Evolutionary conservation across 2,329 filamentous ascomycete genomes (phyloP).

Genomic region (Lizonia empirigonia): DNA sequence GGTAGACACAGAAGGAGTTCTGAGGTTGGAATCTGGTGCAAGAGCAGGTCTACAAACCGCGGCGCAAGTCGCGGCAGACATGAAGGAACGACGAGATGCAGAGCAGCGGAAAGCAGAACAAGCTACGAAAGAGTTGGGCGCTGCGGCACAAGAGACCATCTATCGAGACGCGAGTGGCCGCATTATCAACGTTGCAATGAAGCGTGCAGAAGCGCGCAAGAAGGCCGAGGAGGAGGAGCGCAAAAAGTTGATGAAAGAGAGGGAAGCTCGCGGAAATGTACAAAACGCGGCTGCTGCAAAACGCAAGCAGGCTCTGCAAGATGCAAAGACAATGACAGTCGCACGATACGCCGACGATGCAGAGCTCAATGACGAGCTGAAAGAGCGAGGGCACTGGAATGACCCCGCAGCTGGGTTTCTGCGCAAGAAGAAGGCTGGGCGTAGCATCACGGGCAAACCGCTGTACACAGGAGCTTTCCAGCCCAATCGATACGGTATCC

Average conservation of each 20-base stretch:
- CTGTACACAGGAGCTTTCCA: constrained; percentile 79
- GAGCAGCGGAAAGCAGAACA: constrained; percentile 59
- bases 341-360: constrained; percentile 83
- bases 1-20: constrained; percentile 43
- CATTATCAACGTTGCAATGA: constrained; percentile 92
- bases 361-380: constrained; percentile 83
- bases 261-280: constrained; percentile 81
- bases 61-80: constrained; percentile 65
- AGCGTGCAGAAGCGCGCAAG: constrained; percentile 81
- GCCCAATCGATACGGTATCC: constrained; percentile 92
- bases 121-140: constrained; percentile 44
- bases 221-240: constrained; percentile 73
- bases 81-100: constrained; percentile 68
- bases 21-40: constrained; percentile 86
- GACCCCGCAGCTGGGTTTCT: constrained; percentile 89
- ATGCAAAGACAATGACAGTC: constrained; percentile 81
- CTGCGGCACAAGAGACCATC: constrained; percentile 71
- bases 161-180: constrained; percentile 94
- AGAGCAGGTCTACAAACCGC: constrained; percentile 87
- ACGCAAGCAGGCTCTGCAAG: constrained; percentile 71
- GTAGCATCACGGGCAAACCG: constrained; percentile 62
- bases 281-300: constrained; percentile 72
- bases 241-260: constrained; percentile 68
- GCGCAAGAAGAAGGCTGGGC: constrained; percentile 56
- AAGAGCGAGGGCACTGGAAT: constrained; percentile 81